phyloP scores from a whole-genome alignment of 2,329 filamentous ascomycete genomes.

The Fusarium marasasianum region DNA sequence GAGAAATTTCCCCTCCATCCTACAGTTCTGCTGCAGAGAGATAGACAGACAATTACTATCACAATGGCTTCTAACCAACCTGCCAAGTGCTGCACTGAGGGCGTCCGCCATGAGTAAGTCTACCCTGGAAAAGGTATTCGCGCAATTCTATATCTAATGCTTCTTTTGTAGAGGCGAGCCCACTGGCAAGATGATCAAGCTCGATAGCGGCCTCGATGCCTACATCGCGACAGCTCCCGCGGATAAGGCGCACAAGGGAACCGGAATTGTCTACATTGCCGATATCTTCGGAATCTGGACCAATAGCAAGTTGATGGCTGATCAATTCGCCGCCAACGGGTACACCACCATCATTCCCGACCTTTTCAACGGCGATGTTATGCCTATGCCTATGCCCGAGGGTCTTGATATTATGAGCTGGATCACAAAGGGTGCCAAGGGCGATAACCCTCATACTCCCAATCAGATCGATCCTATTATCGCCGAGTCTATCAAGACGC shows the following conservation, averaged over 20 bases:
- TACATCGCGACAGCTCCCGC: slow-evolving; percentile 60
- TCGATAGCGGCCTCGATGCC: slow-evolving; percentile 56
- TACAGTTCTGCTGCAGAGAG: not conserved
- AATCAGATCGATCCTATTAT: slow-evolving; percentile 48
- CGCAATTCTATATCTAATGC: not conserved
- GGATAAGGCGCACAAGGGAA: slow-evolving; percentile 38
- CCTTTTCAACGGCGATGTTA: slow-evolving; percentile 51
- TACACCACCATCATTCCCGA: slow-evolving; percentile 53
- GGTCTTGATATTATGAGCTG: slow-evolving; percentile 47
- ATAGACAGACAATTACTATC: not conserved
- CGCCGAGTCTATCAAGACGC: slow-evolving; percentile 58
- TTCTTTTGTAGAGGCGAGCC: slow-evolving; percentile 54
- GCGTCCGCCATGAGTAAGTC: slow-evolving; percentile 63
- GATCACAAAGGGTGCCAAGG: slow-evolving; percentile 54
- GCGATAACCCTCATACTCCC: slow-evolving; percentile 56
- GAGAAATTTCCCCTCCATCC: not conserved
- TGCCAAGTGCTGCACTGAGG: slow-evolving; percentile 61
- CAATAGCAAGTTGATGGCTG: slow-evolving; percentile 55
- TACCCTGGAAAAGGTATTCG: not conserved
- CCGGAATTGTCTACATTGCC: slow-evolving; percentile 49
- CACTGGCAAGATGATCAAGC: slow-evolving; percentile 56
- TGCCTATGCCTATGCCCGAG: slow-evolving; percentile 39
- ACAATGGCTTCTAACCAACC: slow-evolving; percentile 65
- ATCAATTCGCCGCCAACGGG: slow-evolving; percentile 50
- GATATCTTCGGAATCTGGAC: slow-evolving; percentile 52